Percentiles rank a stretch among this genome's conserved stretches.
Conservation (phyloP, 1,284 basidiomycete genomes). For the Cutaneotrichosporon cyanovorans region DNA sequence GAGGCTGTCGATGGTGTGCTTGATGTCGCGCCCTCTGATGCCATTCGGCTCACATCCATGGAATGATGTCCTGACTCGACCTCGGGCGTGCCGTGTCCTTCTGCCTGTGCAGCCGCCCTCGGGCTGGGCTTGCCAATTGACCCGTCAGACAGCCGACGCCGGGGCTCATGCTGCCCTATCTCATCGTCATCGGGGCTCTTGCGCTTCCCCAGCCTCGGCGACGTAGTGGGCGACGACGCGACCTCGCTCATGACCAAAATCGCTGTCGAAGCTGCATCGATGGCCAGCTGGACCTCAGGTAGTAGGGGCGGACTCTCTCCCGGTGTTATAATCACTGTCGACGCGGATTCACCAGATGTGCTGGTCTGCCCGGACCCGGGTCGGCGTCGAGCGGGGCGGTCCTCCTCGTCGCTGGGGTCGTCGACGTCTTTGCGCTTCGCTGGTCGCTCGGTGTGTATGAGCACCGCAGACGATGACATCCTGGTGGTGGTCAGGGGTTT, state of each 20-base stretch:
- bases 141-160: too few species aligned
- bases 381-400: conserved; percentile 6
- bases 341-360: conserved; percentile 9
- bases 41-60: too few species aligned
- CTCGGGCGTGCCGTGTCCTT: too few species aligned
- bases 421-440: conserved; percentile 10
- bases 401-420: conserved; percentile 4
- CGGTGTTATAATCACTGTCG: conserved; percentile 10
- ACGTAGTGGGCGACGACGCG: conserved; percentile 1
- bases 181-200: conserved; percentile 11
- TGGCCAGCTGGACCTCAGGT: conserved; percentile 9
- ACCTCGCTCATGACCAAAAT: background rate
- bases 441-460: background rate
- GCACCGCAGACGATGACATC: too few species aligned
- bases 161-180: background rate
- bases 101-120: too few species aligned
- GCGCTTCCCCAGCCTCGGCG: conserved; percentile 13
- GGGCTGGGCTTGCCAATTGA: too few species aligned
- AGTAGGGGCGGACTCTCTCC: conserved; percentile 15
- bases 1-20: too few species aligned
- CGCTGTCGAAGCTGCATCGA: background rate
- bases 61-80: too few species aligned
- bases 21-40: too few species aligned
- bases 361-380: conserved; percentile 11
- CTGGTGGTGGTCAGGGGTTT: too few species aligned